These are phyloP conservation scores for Singerocomus rubriflavus DNA, from an alignment of 1,284 basidiomycete genomes.

Conservation along the genomic window DNA sequence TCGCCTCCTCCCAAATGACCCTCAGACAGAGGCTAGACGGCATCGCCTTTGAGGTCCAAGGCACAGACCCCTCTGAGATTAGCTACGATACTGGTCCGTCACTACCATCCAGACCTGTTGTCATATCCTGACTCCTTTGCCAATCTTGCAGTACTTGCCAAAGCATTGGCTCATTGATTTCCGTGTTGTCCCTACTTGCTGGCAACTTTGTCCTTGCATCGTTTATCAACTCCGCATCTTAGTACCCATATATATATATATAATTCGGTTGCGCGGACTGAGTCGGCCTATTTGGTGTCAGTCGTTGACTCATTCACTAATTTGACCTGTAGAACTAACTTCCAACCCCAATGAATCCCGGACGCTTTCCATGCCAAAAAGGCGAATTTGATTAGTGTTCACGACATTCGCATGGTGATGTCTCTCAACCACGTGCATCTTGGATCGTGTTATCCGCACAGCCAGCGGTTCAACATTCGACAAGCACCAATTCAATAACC, in stretches of 20 bases:
- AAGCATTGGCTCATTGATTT: conserved; percentile 21
- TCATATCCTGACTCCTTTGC: neutral
- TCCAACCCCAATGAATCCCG: neutral
- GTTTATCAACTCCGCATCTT: neutral
- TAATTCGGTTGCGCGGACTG: neutral
- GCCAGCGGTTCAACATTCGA: neutral
- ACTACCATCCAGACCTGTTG: neutral
- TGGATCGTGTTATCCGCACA: neutral
- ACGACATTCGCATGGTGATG: neutral
- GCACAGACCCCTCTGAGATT: conserved; percentile 82
- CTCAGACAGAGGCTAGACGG: conserved; percentile 74
- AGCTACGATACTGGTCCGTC: conserved; percentile 73
- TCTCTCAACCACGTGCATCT: neutral
- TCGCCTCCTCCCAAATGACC: conserved; percentile 88
- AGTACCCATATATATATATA: neutral
- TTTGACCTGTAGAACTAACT: conserved; percentile 1
- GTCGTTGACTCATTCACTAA: neutral
- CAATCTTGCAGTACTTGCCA: conserved; percentile 17
- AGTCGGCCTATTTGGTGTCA: neutral
- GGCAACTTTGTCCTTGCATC: neutral
- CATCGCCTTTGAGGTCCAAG: conserved; percentile 81
- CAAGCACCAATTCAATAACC: neutral
- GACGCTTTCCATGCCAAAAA: neutral
- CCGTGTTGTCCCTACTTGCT: neutral
- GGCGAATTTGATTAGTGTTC: neutral